Conservation (phyloP, 805 yeast genomes). For the Starmera quercuum region DNA sequence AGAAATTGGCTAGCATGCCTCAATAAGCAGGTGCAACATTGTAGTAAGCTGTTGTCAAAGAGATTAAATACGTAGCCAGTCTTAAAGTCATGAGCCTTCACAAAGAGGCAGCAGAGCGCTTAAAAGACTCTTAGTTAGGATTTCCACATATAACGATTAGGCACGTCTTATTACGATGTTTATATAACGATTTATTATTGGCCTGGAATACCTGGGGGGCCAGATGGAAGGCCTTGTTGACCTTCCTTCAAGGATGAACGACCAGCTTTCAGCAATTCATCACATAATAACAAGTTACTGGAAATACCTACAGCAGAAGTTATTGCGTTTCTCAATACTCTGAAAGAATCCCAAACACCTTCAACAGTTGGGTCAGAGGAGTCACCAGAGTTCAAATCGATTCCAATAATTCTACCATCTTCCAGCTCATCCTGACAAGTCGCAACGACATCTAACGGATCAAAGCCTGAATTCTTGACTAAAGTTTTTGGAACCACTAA, state of each 20-base stretch:
- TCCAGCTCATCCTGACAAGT: conserved; percentile 83
- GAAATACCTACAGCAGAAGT: conserved; percentile 93
- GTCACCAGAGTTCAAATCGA: conserved; percentile 86
- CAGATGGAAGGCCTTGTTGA: conserved; percentile 13
- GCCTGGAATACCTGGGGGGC: conserved; percentile 14
- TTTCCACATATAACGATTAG: no score
- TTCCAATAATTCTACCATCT: conserved; percentile 81
- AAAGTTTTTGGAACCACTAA: conserved; percentile 89
- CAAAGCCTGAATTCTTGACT: conserved; percentile 88
- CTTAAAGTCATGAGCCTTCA: no score
- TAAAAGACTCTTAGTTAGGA: no score
- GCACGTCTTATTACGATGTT: no score
- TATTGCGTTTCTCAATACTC: conserved; percentile 89
- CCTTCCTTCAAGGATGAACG: conserved; percentile 80
- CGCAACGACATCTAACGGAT: conserved; percentile 81
- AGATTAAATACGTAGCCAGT: no score
- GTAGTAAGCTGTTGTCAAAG: no score
- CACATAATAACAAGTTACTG: conserved; percentile 85
- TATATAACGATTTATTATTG: no score
- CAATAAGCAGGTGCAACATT: no score
- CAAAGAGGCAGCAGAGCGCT: no score
- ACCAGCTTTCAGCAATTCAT: conserved; percentile 95
- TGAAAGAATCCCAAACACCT: conserved; percentile 94
- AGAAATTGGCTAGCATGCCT: no score
- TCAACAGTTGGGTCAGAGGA: conserved; percentile 92